These are phyloP conservation scores for Citeromyces siamensis DNA, from an alignment of 1,139 yeast genomes.

Conservation along the genomic window DNA sequence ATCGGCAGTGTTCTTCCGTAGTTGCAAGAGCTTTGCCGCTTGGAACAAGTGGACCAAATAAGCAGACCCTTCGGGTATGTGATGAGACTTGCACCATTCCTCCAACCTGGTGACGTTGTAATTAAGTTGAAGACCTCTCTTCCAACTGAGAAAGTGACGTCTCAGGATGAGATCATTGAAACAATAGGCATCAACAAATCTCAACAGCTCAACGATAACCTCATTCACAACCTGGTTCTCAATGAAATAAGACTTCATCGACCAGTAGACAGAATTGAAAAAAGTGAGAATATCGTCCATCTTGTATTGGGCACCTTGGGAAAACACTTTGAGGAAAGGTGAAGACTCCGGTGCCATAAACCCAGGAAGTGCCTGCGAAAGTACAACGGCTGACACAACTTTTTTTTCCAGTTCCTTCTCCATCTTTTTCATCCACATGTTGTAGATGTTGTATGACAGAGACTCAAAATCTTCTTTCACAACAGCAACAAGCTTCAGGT, in stretches of 20 bases:
- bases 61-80: conserved; percentile 80
- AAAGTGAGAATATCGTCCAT: conserved; percentile 93
- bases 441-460: conserved; percentile 85
- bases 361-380: conserved; percentile 94
- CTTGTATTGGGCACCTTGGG: conserved; percentile 60
- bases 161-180: conserved; percentile 95
- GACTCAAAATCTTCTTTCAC: conserved; percentile 93
- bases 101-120: conserved; percentile 94
- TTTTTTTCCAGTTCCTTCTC: conserved; percentile 86
- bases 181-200: conserved; percentile 86
- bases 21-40: conserved; percentile 87
- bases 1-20: conserved; percentile 79
- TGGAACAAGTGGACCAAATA: conserved; percentile 84
- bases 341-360: conserved; percentile 84
- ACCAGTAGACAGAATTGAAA: conserved; percentile 86
- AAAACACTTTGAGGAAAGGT: conserved; percentile 78
- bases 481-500: conserved; percentile 78
- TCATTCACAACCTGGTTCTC: conserved; percentile 80
- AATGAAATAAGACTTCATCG: conserved; percentile 84
- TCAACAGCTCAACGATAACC: conserved; percentile 73
- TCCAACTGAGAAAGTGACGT: conserved; percentile 92
- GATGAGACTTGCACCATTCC: conserved; percentile 98
- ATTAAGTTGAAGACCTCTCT: conserved; percentile 92
- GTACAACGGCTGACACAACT: conserved; percentile 86
- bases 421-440: conserved; percentile 96